Percentiles rank a stretch among this genome's conserved stretches.
These are phyloP conservation scores for Zymoseptoria tritici DNA, from an alignment of 2,329 filamentous ascomycete species.

Conservation along the genomic window DNA sequence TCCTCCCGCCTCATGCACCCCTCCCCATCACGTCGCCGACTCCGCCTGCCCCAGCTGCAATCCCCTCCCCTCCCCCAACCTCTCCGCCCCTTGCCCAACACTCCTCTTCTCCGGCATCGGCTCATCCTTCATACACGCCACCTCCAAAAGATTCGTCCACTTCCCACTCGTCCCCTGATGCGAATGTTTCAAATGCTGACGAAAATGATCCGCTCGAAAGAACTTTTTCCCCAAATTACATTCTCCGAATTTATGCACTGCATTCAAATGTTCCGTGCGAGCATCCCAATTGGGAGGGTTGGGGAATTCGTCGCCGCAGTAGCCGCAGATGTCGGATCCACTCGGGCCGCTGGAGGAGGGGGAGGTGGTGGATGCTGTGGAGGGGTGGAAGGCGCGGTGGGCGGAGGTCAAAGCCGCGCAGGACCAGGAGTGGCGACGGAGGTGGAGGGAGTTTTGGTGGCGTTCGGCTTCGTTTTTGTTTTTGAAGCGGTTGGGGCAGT, in stretches of 20 bases:
- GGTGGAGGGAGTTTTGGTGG: slow-evolving; percentile 89
- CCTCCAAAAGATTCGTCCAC: slow-evolving; percentile 98
- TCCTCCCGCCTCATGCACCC: no score
- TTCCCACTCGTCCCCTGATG: slow-evolving; percentile 94
- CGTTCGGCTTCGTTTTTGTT: slow-evolving; percentile 98
- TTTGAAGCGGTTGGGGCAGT: slow-evolving; percentile 92
- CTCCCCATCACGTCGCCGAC: neutral
- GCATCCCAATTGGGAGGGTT: slow-evolving; percentile 85
- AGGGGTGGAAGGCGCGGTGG: slow-evolving; percentile 80
- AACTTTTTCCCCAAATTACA: slow-evolving; percentile 99
- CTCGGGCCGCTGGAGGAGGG: slow-evolving; percentile 38
- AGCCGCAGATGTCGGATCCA: slow-evolving; percentile 73
- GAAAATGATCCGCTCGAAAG: slow-evolving; percentile 93
- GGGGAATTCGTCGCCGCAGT: slow-evolving; percentile 87
- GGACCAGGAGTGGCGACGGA: slow-evolving; percentile 92
- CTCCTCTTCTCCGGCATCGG: slow-evolving; percentile 44
- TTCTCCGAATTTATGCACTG: slow-evolving; percentile 92
- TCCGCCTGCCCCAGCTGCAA: neutral
- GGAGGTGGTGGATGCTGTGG: slow-evolving; percentile 51
- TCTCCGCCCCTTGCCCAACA: neutral
- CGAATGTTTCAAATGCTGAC: slow-evolving; percentile 95
- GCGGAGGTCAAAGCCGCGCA: slow-evolving; percentile 72
- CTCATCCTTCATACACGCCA: slow-evolving; percentile 92
- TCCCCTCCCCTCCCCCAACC: neutral
- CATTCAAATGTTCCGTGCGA: slow-evolving; percentile 77